Conservation (phyloP, 352 stramenopile genomes). For the Phytophthora macrochlamydospora region DNA sequence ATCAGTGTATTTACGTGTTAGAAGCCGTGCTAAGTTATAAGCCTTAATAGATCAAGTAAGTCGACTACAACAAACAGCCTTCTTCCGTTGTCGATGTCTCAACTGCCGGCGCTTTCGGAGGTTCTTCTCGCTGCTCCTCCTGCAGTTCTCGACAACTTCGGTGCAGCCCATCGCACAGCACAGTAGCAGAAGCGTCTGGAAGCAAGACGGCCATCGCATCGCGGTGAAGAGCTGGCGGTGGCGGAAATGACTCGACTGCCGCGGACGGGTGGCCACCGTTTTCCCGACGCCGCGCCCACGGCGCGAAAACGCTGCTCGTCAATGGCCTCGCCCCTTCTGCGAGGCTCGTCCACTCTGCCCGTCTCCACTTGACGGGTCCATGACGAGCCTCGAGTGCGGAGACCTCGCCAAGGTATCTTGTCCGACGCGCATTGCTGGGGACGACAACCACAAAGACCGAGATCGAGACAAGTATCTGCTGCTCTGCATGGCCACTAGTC, state of each 20-base stretch:
- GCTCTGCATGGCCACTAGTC: not conserved
- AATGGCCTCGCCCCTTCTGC: slow-evolving; percentile 1
- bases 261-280: not conserved
- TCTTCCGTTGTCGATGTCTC: no score
- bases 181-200: not conserved
- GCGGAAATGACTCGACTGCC: not conserved
- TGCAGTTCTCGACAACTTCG: not conserved
- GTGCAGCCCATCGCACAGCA: not conserved
- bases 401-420: not conserved
- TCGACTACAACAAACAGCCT: no score
- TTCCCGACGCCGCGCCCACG: not conserved
- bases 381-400: slow-evolving; percentile 1
- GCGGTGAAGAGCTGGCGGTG: not conserved
- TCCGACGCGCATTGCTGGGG: no score
- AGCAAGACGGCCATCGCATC: not conserved
- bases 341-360: not conserved
- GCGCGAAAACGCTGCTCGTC: not conserved
- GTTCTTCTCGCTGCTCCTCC: no score
- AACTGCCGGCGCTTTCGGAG: no score
- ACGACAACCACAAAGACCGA: no score
- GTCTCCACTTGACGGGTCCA: not conserved
- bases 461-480: not conserved
- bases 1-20: slow-evolving; percentile 42
- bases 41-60: slow-evolving; percentile 26
- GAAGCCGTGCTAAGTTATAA: slow-evolving; percentile 47